A percentile compares a stretch with the other conserved stretches of the same genome.
Conservation (phyloP, 2,329 filamentous ascomycete species). For the Incumbomyces lentus region DNA sequence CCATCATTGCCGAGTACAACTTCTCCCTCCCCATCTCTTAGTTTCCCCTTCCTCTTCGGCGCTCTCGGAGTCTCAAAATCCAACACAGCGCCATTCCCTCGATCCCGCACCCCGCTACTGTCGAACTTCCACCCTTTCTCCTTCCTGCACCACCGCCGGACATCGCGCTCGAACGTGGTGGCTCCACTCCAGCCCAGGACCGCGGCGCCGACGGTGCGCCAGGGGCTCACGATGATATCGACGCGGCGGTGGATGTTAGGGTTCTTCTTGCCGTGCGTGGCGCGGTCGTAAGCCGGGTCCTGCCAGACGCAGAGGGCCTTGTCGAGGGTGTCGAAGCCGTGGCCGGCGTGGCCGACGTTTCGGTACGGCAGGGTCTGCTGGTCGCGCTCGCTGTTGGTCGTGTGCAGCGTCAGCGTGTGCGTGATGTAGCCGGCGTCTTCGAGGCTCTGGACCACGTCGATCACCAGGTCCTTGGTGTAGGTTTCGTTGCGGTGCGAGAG, state of each 20-base stretch:
- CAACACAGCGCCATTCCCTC: conserved; percentile 54
- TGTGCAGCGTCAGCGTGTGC: conserved; percentile 64
- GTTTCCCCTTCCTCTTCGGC: conserved; percentile 26
- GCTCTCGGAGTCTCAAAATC: conserved; percentile 48
- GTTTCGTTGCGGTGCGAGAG: conserved; percentile 65
- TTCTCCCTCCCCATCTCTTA: conserved; percentile 55
- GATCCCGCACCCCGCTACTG: conserved; percentile 69
- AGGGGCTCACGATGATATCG: conserved; percentile 83
- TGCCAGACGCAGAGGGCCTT: conserved; percentile 94
- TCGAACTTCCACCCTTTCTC: conserved; percentile 74
- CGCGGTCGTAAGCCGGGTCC: conserved; percentile 42
- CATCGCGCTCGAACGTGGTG: conserved; percentile 80
- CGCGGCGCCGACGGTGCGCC: conserved; percentile 80
- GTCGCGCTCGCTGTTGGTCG: conserved; percentile 59
- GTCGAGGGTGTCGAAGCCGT: conserved; percentile 78
- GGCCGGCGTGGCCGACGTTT: conserved; percentile 33
- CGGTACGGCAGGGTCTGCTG: conserved; percentile 54
- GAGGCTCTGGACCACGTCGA: conserved; percentile 58
- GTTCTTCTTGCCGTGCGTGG: conserved; percentile 39
- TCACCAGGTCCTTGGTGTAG: conserved; percentile 60
- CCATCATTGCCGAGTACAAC: conserved; percentile 51
- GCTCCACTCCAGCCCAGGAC: conserved; percentile 81
- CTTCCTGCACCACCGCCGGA: conserved; percentile 68
- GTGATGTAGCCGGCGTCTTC: conserved; percentile 64
- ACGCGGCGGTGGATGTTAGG: conserved; percentile 71